Percentiles rank a stretch among this genome's conserved stretches.
phyloP scores from a whole-genome alignment of 106 monocot species.

The Dioscorea zingiberensis region DNA sequence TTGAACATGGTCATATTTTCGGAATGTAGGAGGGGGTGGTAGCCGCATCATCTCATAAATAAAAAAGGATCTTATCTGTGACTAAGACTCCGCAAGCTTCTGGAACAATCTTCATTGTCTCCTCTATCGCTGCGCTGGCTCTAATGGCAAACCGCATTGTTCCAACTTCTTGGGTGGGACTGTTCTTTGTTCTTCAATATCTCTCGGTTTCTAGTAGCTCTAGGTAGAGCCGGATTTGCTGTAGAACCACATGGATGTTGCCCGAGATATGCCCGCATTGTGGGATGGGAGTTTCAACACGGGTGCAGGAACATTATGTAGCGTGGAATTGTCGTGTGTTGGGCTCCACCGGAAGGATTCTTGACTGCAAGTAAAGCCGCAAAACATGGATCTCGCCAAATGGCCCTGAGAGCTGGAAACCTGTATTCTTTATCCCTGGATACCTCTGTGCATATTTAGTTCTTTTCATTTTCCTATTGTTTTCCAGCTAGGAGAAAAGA shows the following conservation, averaged over 20 bases:
- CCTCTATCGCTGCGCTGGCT: constrained; percentile 52
- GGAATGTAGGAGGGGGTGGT: constrained; percentile 73
- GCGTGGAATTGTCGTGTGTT: constrained; percentile 94
- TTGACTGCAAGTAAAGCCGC: constrained; percentile 61
- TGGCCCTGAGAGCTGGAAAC: constrained; percentile 68
- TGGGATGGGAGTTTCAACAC: constrained; percentile 99
- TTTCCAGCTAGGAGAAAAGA: constrained; percentile 79
- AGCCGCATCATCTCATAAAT: constrained; percentile 81
- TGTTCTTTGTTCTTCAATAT: constrained; percentile 64
- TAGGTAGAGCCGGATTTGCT: constrained; percentile 95
- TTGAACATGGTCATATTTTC: constrained; percentile 95
- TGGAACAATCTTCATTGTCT: constrained; percentile 81
- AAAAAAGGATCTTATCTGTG: constrained; percentile 50
- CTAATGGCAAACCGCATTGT: constrained; percentile 61
- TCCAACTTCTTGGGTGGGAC: constrained; percentile 53
- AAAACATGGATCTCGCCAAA: constrained; percentile 53
- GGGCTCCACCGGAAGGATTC: constrained; percentile 84
- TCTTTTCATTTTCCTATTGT: constrained; percentile 62
- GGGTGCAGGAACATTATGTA: constrained; percentile 83
- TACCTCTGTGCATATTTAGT: constrained; percentile 88
- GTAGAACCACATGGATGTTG: constrained; percentile 95
- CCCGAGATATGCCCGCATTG: constrained; percentile 92
- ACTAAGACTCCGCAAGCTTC: constrained; percentile 60
- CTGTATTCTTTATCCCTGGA: constrained; percentile 71
- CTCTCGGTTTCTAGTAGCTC: constrained; percentile 84